These are phyloP conservation scores for Calonectria crousiana DNA, from an alignment of 2,329 filamentous ascomycete species.

Conservation along the genomic window DNA sequence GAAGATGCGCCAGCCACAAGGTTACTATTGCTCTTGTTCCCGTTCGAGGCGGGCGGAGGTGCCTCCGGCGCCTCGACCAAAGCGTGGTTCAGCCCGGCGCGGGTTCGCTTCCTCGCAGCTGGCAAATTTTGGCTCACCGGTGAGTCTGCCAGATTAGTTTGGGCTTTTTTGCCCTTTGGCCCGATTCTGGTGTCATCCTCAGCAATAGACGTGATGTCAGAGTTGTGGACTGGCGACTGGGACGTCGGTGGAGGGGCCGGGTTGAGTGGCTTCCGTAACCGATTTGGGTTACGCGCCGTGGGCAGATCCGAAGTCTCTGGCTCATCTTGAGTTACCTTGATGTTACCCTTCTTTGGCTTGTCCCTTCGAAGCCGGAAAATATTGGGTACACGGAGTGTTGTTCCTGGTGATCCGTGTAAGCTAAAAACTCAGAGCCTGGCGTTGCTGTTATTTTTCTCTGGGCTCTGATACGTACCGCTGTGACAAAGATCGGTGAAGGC, in stretches of 20 bases:
- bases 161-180: background rate
- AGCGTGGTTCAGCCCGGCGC: constrained; percentile 3
- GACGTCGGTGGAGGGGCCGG: constrained; percentile 16
- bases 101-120: constrained; percentile 2
- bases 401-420: constrained; percentile 1
- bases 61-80: background rate
- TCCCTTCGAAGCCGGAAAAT: constrained; percentile 28
- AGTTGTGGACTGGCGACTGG: constrained; percentile 1
- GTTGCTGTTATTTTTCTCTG: background rate
- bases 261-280: constrained; percentile 22
- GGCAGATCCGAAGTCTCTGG: constrained; percentile 4
- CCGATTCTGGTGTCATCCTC: background rate
- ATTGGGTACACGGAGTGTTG: constrained; percentile 21
- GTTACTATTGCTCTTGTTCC: constrained; percentile 21
- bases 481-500: constrained; percentile 38
- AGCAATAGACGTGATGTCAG: background rate
- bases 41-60: background rate
- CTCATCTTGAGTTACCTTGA: background rate
- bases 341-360: constrained; percentile 6
- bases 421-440: background rate
- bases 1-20: constrained; percentile 12
- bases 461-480: constrained; percentile 18
- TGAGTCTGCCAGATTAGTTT: background rate
- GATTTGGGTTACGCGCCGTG: constrained; percentile 12
- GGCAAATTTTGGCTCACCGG: background rate